phyloP scores from a whole-genome alignment of 148 eudicot genomes.

The Vaccinium vitisidaea region DNA sequence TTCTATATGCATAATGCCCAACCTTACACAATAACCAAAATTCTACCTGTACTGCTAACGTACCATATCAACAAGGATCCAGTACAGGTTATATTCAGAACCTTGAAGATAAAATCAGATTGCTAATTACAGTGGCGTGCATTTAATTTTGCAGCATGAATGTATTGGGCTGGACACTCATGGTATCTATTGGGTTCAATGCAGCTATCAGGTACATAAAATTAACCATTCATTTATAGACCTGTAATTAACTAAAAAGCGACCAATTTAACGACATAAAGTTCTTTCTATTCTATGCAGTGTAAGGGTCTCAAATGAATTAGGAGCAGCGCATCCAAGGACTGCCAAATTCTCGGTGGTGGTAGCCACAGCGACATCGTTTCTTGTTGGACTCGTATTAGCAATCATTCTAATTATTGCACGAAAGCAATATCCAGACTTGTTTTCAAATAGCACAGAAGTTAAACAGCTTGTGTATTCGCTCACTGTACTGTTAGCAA shows the following conservation, averaged over 20 bases:
- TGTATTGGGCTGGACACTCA: constrained; percentile 49
- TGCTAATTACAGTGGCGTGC: background rate
- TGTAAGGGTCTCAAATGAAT: constrained; percentile 62
- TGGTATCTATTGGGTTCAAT: constrained; percentile 47
- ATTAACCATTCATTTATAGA: too few species aligned
- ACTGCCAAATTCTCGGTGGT: constrained; percentile 47
- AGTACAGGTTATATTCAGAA: too few species aligned
- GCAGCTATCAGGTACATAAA: constrained; percentile 41
- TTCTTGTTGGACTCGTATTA: constrained; percentile 29
- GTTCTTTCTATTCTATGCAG: constrained; percentile 24
- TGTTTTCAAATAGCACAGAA: constrained; percentile 34
- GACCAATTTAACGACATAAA: background rate
- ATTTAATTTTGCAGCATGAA: constrained; percentile 40
- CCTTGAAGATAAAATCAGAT: too few species aligned
- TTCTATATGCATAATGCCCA: too few species aligned
- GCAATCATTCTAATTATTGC: constrained; percentile 24
- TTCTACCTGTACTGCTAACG: too few species aligned
- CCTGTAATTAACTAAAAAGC: background rate
- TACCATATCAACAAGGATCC: too few species aligned
- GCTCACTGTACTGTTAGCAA: constrained; percentile 46
- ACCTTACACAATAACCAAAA: too few species aligned
- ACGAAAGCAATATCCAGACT: constrained; percentile 33
- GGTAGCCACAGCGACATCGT: constrained; percentile 29
- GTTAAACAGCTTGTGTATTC: constrained; percentile 35
- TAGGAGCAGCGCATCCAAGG: constrained; percentile 47